Percentiles rank a stretch among this genome's conserved stretches.
Conservation (phyloP, 2,329 filamentous ascomycete species). For the Aspergillus tanneri region DNA sequence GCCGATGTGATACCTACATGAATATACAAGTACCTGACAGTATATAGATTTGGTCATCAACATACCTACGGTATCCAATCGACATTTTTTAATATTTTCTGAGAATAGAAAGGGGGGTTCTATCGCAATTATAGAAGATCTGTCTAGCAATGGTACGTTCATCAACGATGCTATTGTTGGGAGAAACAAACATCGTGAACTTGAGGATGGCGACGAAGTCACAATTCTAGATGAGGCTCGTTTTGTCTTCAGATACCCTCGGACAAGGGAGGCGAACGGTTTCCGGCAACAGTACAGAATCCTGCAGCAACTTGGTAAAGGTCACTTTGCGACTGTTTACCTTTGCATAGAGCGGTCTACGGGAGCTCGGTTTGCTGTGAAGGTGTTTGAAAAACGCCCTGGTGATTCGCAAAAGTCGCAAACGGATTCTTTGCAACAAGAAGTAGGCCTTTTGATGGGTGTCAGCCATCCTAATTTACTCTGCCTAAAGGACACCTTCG, state of each 20-base stretch:
- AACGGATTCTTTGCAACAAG: conserved; percentile 83
- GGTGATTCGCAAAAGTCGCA: conserved; percentile 82
- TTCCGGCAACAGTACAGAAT: conserved; percentile 87
- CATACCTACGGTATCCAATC: conserved; percentile 80
- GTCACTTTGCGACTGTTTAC: conserved; percentile 92
- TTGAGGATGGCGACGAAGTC: conserved; percentile 88
- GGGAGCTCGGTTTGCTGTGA: conserved; percentile 83
- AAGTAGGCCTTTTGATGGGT: conserved; percentile 95
- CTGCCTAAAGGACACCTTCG: conserved; percentile 92
- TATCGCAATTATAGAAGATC: conserved; percentile 79
- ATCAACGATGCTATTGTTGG: conserved; percentile 90
- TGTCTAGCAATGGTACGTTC: conserved; percentile 95
- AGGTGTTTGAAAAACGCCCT: conserved; percentile 84
- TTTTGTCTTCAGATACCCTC: conserved; percentile 90
- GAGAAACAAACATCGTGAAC: conserved; percentile 83
- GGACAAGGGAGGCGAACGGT: conserved; percentile 67
- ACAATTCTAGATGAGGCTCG: conserved; percentile 79
- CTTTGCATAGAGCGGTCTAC: conserved; percentile 82
- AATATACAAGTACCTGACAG: not conserved
- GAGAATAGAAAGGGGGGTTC: conserved; percentile 59
- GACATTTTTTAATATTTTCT: conserved; percentile 56
- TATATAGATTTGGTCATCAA: conserved; percentile 67
- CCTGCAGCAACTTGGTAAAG: conserved; percentile 83
- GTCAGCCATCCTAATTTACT: conserved; percentile 91
- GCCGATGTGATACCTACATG: not conserved